These are phyloP conservation scores for Aspergillus clavatus DNA, from an alignment of 2,329 filamentous ascomycete species.

Conservation along the genomic window DNA sequence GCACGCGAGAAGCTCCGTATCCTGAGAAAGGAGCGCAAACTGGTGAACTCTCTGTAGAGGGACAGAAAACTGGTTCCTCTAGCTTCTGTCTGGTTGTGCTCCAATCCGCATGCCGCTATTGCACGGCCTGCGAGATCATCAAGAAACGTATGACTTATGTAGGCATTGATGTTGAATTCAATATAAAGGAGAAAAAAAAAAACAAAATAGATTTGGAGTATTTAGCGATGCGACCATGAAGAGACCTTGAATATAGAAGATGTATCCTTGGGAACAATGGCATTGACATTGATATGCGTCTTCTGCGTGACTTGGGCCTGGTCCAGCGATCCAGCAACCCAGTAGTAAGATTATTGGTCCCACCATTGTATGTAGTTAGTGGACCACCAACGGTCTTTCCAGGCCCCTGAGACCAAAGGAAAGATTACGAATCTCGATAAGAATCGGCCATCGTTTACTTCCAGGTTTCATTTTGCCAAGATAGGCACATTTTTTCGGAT, in stretches of 20 bases:
- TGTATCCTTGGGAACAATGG: no score
- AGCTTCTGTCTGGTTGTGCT: conserved; percentile 10
- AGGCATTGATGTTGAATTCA: conserved; percentile 2
- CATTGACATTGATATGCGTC: no score
- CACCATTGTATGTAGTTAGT: no score
- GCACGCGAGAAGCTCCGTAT: conserved; percentile 50
- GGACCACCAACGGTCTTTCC: no score
- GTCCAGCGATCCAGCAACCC: no score
- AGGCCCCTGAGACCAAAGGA: no score
- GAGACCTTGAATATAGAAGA: neutral
- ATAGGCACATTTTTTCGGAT: no score
- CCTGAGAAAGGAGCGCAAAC: conserved; percentile 43
- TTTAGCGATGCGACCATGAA: conserved; percentile 5
- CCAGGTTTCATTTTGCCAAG: neutral
- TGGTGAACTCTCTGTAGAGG: conserved; percentile 38
- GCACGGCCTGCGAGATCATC: neutral
- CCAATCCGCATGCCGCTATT: conserved; percentile 8
- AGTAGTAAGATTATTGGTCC: no score
- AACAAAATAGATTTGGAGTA: neutral
- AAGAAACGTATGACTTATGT: conserved; percentile 1
- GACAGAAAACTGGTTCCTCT: neutral
- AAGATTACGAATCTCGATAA: no score
- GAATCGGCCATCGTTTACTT: no score
- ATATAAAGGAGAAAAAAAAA: no score
- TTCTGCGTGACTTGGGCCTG: no score